phyloP scores from a whole-genome alignment of 176 grass and related monocot genomes.

The Lolium rigidum region DNA sequence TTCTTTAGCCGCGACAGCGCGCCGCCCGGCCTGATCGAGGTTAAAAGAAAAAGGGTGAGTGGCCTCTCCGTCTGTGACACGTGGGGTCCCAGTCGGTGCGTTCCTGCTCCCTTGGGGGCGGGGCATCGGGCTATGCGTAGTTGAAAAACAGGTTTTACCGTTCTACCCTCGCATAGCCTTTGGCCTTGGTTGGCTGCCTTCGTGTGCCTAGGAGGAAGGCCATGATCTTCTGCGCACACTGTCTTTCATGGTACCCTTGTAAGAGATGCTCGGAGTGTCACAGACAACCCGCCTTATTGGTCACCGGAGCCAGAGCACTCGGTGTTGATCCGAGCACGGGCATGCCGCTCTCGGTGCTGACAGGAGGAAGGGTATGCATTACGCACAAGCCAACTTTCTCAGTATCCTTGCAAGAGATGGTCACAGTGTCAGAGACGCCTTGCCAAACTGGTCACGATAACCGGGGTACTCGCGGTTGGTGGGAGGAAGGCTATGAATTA shows the following conservation, averaged over 20 bases:
- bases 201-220: background rate
- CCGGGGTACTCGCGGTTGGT: background rate
- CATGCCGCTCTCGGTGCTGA: too few relatives aligned
- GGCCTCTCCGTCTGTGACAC: conserved; percentile 23
- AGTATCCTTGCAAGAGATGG: too few relatives aligned
- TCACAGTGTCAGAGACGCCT: too few relatives aligned
- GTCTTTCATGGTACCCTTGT: background rate
- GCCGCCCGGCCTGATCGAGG: background rate
- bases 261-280: too few relatives aligned
- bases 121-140: conserved; percentile 7
- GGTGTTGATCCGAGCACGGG: too few relatives aligned
- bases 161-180: background rate
- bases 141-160: background rate
- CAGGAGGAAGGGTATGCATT: too few relatives aligned
- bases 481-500: too few relatives aligned
- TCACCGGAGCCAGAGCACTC: too few relatives aligned
- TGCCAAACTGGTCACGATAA: too few relatives aligned
- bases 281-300: too few relatives aligned
- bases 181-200: background rate
- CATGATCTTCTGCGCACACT: background rate
- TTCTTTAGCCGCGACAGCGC: conserved; percentile 7
- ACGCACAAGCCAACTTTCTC: too few relatives aligned
- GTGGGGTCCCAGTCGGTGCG: conserved; percentile 37
- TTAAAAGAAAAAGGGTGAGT: background rate
- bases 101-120: conserved; percentile 7